A percentile compares a stretch with the other conserved stretches of the same genome.
Evolutionary conservation across 305 asterid genomes (phyloP).

Genomic region (Lippia alba): DNA sequence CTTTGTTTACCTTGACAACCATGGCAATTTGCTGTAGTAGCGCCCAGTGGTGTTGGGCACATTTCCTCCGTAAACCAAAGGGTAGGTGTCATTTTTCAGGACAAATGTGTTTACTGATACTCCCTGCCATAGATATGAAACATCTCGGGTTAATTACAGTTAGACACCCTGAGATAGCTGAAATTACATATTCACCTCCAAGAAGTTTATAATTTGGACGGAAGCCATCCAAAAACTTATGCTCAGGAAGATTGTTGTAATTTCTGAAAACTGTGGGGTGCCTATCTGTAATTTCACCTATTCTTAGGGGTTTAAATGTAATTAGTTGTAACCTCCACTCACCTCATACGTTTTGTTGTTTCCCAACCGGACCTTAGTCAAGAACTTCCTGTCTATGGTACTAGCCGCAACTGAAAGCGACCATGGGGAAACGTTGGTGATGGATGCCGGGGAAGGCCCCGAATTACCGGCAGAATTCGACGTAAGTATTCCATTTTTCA

Average conservation of each 20-base stretch:
- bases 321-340: not conserved
- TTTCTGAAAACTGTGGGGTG: too few species aligned
- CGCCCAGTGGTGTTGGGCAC: conserved; percentile 55
- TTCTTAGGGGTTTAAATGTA: too few species aligned
- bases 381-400: conserved; percentile 61
- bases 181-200: too few species aligned
- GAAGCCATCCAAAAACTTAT: too few species aligned
- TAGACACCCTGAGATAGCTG: too few species aligned
- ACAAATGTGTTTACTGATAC: conserved; percentile 55
- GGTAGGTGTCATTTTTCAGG: conserved; percentile 36
- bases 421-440: conserved; percentile 65
- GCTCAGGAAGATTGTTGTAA: too few species aligned
- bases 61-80: conserved; percentile 65
- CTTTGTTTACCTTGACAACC: conserved; percentile 51
- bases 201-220: not conserved
- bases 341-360: conserved; percentile 50
- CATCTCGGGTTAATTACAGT: too few species aligned
- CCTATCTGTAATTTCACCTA: too few species aligned
- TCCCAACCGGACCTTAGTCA: conserved; percentile 48
- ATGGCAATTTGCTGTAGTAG: conserved; percentile 22
- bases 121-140: conserved; percentile 43
- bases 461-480: conserved; percentile 73
- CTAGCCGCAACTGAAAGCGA: conserved; percentile 72
- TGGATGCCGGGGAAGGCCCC: conserved; percentile 48
- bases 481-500: conserved; percentile 69